phyloP scores from a whole-genome alignment of 2,329 filamentous ascomycete species.

The Hirsutella minnesotensis region DNA sequence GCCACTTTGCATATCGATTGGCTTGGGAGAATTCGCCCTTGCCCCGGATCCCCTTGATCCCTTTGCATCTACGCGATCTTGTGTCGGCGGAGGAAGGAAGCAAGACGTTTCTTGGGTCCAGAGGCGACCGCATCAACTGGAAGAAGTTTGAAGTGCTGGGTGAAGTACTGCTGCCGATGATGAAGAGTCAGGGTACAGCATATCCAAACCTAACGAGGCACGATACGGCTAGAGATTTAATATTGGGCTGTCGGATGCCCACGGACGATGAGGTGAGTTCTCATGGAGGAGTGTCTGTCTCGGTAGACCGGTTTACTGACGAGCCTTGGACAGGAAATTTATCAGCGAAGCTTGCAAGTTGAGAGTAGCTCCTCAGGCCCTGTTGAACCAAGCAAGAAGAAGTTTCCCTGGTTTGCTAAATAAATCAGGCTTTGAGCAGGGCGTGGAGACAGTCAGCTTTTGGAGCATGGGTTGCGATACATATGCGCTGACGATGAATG shows the following conservation, averaged over 20 bases:
- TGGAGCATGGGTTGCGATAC: neutral
- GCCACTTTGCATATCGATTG: conserved; percentile 87
- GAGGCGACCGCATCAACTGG: conserved; percentile 80
- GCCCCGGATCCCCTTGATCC: conserved; percentile 87
- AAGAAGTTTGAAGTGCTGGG: conserved; percentile 95
- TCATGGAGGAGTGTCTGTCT: neutral
- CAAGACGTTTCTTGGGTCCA: conserved; percentile 68
- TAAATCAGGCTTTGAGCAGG: conserved; percentile 9
- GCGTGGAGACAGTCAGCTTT: neutral
- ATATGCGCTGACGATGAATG: neutral
- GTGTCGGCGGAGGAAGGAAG: conserved; percentile 90
- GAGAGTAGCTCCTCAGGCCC: conserved; percentile 36
- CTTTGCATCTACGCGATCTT: conserved; percentile 77
- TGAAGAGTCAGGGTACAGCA: conserved; percentile 78
- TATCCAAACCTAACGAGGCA: conserved; percentile 63
- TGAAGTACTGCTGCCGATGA: conserved; percentile 79
- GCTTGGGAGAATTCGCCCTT: conserved; percentile 93
- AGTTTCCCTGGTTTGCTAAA: conserved; percentile 55
- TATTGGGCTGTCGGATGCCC: conserved; percentile 70
- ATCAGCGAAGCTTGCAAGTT: conserved; percentile 48
- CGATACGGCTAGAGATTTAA: conserved; percentile 59
- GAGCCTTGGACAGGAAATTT: conserved; percentile 40
- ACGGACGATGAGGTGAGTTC: conserved; percentile 75
- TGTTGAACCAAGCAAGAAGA: conserved; percentile 45
- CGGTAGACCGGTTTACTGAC: neutral